These are phyloP conservation scores for Sphagnum fallax DNA, from an alignment of 228 moss, liverwort and hornwort genomes.

Conservation along the genomic window DNA sequence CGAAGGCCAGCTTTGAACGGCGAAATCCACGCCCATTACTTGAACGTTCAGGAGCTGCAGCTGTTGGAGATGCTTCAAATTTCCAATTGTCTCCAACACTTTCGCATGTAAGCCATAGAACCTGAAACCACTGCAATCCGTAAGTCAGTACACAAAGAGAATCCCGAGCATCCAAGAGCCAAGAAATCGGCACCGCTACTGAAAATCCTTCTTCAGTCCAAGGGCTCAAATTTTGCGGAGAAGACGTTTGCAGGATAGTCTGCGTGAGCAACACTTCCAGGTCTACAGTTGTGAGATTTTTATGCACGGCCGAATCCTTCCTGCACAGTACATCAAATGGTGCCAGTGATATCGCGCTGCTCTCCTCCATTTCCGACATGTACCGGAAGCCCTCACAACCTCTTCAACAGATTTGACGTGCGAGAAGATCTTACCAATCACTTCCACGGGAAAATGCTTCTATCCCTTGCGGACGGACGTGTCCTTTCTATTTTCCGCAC, in stretches of 20 bases:
- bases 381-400: slow-evolving; percentile 62
- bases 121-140: no score
- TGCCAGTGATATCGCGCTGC: slow-evolving; percentile 66
- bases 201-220: slow-evolving; percentile 37
- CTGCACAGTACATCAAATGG: slow-evolving; percentile 35
- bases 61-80: no score
- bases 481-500: no score
- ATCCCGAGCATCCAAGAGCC: slow-evolving; percentile 77
- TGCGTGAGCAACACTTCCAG: slow-evolving; percentile 65
- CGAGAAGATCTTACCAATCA: slow-evolving; percentile 76
- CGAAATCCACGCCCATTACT: slow-evolving; percentile 16
- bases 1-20: slow-evolving; percentile 47
- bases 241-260: slow-evolving; percentile 67
- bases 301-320: slow-evolving; percentile 46
- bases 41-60: no score
- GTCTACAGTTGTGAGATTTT: slow-evolving; percentile 39
- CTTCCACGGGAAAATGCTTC: slow-evolving; percentile 74
- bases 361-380: slow-evolving; percentile 77
- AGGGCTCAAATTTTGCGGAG: slow-evolving; percentile 52
- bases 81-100: no score
- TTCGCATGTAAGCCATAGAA: no score
- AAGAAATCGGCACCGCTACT: slow-evolving; percentile 65
- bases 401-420: slow-evolving; percentile 65
- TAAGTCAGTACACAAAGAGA: slow-evolving; percentile 50
- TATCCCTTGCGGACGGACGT: slow-evolving; percentile 19